Conservation (phyloP, 2,329 filamentous ascomycete species). For the Curvularia eragrostidis region DNA sequence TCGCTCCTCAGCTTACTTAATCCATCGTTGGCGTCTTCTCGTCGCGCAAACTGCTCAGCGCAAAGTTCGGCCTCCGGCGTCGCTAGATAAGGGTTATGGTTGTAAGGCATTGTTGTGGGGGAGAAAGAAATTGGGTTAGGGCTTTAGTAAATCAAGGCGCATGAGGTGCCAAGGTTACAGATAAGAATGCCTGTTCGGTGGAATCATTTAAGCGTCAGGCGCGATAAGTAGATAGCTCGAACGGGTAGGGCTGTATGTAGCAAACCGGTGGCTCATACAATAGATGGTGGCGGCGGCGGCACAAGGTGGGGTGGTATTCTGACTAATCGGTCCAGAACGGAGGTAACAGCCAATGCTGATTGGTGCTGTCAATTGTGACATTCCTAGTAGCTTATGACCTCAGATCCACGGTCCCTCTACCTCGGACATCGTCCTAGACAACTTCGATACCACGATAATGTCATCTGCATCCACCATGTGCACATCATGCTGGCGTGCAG, state of each 20-base stretch:
- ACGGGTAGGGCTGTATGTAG: conserved; percentile 17
- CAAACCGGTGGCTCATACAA: conserved; percentile 19
- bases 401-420: conserved; percentile 11
- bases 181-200: background rate
- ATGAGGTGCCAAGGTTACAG: conserved; percentile 7
- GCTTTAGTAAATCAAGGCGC: background rate
- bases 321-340: conserved; percentile 28
- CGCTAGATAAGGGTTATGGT: conserved; percentile 33
- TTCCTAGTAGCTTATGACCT: conserved; percentile 25
- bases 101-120: conserved; percentile 32
- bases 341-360: conserved; percentile 9
- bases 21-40: conserved; percentile 48
- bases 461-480: conserved; percentile 40
- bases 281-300: conserved; percentile 19
- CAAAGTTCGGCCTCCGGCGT: conserved; percentile 31
- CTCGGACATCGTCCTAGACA: conserved; percentile 1
- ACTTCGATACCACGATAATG: conserved; percentile 25
- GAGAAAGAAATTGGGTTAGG: conserved; percentile 4
- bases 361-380: conserved; percentile 17
- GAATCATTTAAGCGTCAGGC: conserved; percentile 8
- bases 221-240: conserved; percentile 14
- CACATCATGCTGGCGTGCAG: conserved; percentile 39
- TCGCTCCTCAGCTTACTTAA: conserved; percentile 62
- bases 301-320: conserved; percentile 17
- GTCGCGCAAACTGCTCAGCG: conserved; percentile 41